phyloP scores from a whole-genome alignment of 345 rosid species.

The Heritiera fomes region DNA sequence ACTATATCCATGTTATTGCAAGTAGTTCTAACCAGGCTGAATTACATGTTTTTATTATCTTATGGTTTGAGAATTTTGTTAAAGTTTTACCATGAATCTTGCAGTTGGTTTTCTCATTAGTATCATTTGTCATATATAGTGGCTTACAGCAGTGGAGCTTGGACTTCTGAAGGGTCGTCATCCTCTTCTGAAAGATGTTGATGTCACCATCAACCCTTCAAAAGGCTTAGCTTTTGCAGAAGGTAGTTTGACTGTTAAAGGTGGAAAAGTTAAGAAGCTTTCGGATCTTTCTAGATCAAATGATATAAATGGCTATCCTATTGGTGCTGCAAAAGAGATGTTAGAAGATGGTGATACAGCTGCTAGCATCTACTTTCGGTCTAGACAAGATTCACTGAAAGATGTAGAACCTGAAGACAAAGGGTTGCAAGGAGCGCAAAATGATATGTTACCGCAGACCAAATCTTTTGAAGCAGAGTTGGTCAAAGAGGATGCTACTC shows the following conservation, averaged over 20 bases:
- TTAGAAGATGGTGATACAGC: conserved; percentile 39
- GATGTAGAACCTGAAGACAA: conserved; percentile 32
- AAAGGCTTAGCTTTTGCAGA: conserved; percentile 56
- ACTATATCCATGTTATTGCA: not conserved
- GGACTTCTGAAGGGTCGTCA: conserved; percentile 97
- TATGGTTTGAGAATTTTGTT: conserved; percentile 24
- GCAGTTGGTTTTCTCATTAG: conserved; percentile 23
- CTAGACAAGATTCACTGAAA: conserved; percentile 33
- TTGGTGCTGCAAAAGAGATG: conserved; percentile 35
- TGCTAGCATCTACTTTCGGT: conserved; percentile 25
- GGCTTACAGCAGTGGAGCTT: conserved; percentile 92
- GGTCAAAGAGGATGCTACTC: conserved; percentile 39
- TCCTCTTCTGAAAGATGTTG: conserved; percentile 87
- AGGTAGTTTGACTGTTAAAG: conserved; percentile 41
- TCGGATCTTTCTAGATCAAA: conserved; percentile 39
- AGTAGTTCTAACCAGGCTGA: not conserved
- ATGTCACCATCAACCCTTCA: conserved; percentile 68
- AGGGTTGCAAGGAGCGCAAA: conserved; percentile 35
- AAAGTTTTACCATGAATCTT: conserved; percentile 7
- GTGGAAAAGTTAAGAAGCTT: conserved; percentile 39
- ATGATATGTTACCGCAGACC: conserved; percentile 32
- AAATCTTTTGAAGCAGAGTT: conserved; percentile 43
- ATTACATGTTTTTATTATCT: not conserved
- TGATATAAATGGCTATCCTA: conserved; percentile 43
- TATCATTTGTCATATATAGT: conserved; percentile 47